These are phyloP conservation scores for Ceratocystis destructans DNA, from an alignment of 2,329 filamentous ascomycete genomes.

Conservation along the genomic window DNA sequence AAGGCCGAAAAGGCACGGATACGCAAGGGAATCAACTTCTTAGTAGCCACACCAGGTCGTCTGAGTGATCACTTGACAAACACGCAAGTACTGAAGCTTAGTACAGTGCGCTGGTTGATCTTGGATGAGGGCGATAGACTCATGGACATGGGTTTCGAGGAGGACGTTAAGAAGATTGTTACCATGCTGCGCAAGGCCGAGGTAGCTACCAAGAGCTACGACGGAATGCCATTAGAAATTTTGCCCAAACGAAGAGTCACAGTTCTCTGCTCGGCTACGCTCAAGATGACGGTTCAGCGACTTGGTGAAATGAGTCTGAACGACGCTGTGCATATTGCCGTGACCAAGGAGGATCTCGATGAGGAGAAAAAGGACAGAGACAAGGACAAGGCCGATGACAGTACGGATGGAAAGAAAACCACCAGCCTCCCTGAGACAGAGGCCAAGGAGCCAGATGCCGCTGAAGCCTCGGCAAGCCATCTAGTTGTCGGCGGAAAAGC, in stretches of 20 bases:
- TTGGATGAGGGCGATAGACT: conserved; percentile 94
- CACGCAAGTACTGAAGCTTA: conserved; percentile 76
- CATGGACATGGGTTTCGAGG: conserved; percentile 95
- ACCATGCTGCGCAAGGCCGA: conserved; percentile 56
- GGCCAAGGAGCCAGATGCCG: conserved; percentile 2
- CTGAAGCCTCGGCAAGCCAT: conserved; percentile 5
- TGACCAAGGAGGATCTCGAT: conserved; percentile 40
- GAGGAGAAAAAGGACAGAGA: neutral
- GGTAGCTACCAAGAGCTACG: conserved; percentile 45
- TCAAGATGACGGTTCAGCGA: conserved; percentile 95
- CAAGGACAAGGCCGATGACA: conserved; percentile 29
- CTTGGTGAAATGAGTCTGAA: conserved; percentile 90
- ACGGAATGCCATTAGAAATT: conserved; percentile 43
- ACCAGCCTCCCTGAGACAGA: neutral
- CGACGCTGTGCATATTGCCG: conserved; percentile 76
- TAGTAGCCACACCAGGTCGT: conserved; percentile 87
- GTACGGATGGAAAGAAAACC: neutral
- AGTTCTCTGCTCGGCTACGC: conserved; percentile 85
- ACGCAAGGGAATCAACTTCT: conserved; percentile 85
- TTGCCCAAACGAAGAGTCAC: conserved; percentile 69
- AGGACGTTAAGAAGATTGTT: conserved; percentile 81
- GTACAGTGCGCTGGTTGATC: conserved; percentile 82
- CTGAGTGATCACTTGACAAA: conserved; percentile 85
- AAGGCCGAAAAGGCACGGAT: conserved; percentile 83
- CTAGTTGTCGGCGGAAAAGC: conserved; percentile 23